phyloP scores from a whole-genome alignment of 306 rosid genomes.

The Lithocarpus polystachyus region DNA sequence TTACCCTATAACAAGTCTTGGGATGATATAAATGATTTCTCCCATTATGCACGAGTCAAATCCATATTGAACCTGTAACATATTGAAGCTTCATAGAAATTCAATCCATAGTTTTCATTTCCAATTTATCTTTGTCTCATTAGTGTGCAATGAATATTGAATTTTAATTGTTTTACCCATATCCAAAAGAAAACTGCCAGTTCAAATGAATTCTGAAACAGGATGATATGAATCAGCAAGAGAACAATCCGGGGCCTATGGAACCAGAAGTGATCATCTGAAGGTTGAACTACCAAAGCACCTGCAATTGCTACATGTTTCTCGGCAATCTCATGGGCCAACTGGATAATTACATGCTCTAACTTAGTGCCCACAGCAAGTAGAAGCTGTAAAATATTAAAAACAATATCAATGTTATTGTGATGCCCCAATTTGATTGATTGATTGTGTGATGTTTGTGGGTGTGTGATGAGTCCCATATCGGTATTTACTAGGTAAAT shows the following conservation, averaged over 20 bases:
- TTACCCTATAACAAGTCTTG: conserved; percentile 41
- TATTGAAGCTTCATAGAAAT: neutral
- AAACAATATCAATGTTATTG: neutral
- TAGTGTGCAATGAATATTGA: neutral
- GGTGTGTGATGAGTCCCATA: no score
- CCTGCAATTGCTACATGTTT: conserved; percentile 35
- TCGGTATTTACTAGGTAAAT: no score
- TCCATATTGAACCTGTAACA: conserved; percentile 29
- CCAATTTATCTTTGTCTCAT: neutral
- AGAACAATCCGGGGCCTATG: conserved; percentile 29
- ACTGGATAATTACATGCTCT: conserved; percentile 33
- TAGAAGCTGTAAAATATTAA: conserved; percentile 21
- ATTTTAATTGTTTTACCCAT: conserved; percentile 3
- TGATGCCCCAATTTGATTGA: no score
- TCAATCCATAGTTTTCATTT: neutral
- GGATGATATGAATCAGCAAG: conserved; percentile 25
- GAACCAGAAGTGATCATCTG: conserved; percentile 38
- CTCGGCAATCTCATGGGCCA: conserved; percentile 38
- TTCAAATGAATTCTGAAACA: conserved; percentile 39
- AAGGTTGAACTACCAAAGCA: conserved; percentile 30
- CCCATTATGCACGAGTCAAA: conserved; percentile 42
- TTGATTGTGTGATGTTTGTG: no score
- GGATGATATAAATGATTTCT: conserved; percentile 19
- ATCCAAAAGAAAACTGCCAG: conserved; percentile 38
- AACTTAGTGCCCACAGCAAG: conserved; percentile 35